Evolutionary conservation across 2,329 filamentous ascomycete species (phyloP).

Genomic region (Aspergillus fijiensis): DNA sequence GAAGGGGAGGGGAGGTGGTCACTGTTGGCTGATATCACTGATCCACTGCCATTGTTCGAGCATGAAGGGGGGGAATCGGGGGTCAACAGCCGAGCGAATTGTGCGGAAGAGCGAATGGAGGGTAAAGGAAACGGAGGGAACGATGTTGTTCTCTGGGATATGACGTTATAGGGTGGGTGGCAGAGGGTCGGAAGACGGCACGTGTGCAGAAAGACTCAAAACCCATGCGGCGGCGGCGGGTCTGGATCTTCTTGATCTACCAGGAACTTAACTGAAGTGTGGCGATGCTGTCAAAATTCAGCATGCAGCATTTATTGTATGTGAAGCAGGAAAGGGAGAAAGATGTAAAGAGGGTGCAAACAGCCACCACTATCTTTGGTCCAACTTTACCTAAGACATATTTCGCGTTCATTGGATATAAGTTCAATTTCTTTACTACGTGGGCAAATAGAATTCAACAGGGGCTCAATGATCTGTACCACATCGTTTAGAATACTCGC

Average conservation of each 20-base stretch:
- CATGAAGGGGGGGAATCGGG: conserved; percentile 13
- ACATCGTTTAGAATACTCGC: neutral
- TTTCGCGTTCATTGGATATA: neutral
- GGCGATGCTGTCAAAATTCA: neutral
- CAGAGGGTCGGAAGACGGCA: conserved; percentile 14
- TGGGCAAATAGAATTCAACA: too few species aligned
- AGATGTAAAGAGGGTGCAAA: neutral
- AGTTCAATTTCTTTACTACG: neutral
- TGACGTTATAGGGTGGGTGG: conserved; percentile 25
- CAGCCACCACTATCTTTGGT: neutral
- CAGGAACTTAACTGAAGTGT: conserved; percentile 13
- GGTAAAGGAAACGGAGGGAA: conserved; percentile 23
- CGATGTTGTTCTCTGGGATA: conserved; percentile 30
- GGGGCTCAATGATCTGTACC: too few species aligned
- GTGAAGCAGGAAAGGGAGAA: neutral
- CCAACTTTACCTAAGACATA: neutral
- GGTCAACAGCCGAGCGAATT: conserved; percentile 16
- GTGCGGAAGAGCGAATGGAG: conserved; percentile 16
- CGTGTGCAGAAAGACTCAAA: conserved; percentile 14
- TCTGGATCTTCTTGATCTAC: conserved; percentile 16
- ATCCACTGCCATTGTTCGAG: conserved; percentile 21
- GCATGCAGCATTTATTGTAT: neutral
- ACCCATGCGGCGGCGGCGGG: conserved; percentile 14
- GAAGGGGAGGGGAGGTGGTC: conserved; percentile 8
- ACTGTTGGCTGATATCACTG: conserved; percentile 20